Evolutionary conservation across 352 stramenopile species (phyloP), one percentile per base, ranked within the genome.

Genomic region (Phytophthora macrochlamydospora): DNA sequence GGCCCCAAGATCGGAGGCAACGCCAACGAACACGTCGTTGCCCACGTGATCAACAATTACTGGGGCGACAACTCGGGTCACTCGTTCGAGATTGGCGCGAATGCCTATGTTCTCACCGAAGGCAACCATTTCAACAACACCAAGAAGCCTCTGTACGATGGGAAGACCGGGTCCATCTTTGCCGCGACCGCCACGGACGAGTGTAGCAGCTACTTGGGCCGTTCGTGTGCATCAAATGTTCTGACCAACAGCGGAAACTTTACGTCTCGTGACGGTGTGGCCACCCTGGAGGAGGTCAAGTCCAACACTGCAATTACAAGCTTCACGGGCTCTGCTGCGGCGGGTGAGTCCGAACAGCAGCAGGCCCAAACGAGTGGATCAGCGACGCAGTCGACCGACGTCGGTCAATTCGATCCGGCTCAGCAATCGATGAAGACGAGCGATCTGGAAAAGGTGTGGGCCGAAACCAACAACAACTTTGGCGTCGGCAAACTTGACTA

Each of bases 71-170:
- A 69, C 56, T 66, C 66, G 32, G 66, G 51, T 28, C 35, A 48
- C 46, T 63, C 63, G 44, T 79, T 75, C 28, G 67, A 76, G 6
- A 53, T 79, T 4, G 45, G 24, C 4, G 48, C 49, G 37, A 58
- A 56, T 5, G 59, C 59, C 6, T 71, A 57, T n/a, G 71, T 76
- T 31, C 56, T 79, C 8, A 46, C 60, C n/a, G 71, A 79, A 28
- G 71, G 63, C 13, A 82, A 79, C 59, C 75, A 73, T 67, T 75
- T 78, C 48, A 66, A 71, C 42, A 74, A 63, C 42, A 59, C 60
- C 12, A 62, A 65, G 29, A 62, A 74, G 28, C 62, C 56, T n/a
- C 42, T 67, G 24, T 40, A 71, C 51, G 59, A 62, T 40, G 52
- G 45, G 8, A 35, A 3, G 18, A 40, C 56, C 3, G 61, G 66